Conservation (phyloP, 805 yeast species). For the Cyberlindnera americana region DNA sequence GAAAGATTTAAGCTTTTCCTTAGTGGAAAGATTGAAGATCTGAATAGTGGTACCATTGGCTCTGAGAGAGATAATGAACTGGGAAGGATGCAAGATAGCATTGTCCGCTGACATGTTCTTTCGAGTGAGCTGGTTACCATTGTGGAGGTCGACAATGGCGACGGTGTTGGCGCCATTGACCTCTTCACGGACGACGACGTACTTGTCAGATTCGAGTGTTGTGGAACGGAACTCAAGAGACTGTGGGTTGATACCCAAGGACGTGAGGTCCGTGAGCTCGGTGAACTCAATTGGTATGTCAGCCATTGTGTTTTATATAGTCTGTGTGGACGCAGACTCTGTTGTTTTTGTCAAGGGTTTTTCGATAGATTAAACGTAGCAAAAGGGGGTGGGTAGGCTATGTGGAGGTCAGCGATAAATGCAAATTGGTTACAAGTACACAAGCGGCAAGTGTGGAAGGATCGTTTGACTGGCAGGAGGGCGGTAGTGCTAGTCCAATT, state of each 20-base stretch:
- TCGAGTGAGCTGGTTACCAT: slow-evolving; percentile 75
- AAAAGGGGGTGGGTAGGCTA: slow-evolving; percentile 4
- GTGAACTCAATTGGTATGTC: slow-evolving; percentile 97
- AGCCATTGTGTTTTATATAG: slow-evolving; percentile 30
- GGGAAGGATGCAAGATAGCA: slow-evolving; percentile 93
- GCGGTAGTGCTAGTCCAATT: not conserved
- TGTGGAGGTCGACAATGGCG: slow-evolving; percentile 82
- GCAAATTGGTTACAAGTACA: not conserved
- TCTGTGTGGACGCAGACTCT: not conserved
- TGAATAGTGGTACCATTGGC: slow-evolving; percentile 97
- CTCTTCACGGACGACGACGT: slow-evolving; percentile 76
- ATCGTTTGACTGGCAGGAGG: not conserved
- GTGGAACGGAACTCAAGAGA: slow-evolving; percentile 91
- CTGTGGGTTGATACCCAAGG: slow-evolving; percentile 79
- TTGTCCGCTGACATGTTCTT: slow-evolving; percentile 97
- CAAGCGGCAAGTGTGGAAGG: slow-evolving; percentile 3
- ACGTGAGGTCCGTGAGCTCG: slow-evolving; percentile 85
- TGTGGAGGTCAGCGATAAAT: slow-evolving; percentile 1
- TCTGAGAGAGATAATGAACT: slow-evolving; percentile 85
- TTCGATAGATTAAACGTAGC: no score
- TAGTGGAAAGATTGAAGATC: slow-evolving; percentile 82
- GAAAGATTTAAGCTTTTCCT: slow-evolving; percentile 85
- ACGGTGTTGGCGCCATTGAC: slow-evolving; percentile 73
- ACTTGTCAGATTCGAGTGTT: slow-evolving; percentile 89
- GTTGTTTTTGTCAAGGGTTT: not conserved